A percentile compares a stretch with the other conserved stretches of the same genome.
Conservation (phyloP, 169 alveolate genomes). For the Cryptosporidium ubiquitum region DNA sequence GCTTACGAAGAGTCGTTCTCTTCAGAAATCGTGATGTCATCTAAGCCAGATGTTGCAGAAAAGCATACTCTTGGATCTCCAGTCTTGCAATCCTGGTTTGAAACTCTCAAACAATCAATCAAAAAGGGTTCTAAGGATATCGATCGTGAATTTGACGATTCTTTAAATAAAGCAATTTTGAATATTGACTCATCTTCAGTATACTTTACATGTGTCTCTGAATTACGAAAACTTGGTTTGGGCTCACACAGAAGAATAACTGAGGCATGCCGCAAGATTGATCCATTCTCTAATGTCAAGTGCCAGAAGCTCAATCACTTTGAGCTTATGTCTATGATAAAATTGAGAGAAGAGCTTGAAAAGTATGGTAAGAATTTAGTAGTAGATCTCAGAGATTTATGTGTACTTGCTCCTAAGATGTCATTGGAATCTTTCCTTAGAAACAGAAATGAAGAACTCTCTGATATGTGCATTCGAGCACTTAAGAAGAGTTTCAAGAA, state of each 20-base stretch:
- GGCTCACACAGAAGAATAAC: conserved; percentile 19
- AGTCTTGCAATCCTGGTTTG: conserved; percentile 38
- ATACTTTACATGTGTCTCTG: conserved; percentile 6
- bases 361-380: not conserved
- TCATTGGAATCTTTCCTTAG: conserved; percentile 13
- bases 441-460: conserved; percentile 11
- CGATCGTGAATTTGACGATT: not conserved
- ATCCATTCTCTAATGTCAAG: conserved; percentile 44
- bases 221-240: not conserved
- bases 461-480: conserved; percentile 16
- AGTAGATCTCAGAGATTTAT: conserved; percentile 49
- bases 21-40: not conserved
- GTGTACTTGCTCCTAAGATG: conserved; percentile 9
- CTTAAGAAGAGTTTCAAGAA: conserved; percentile 2
- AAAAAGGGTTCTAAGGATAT: not conserved
- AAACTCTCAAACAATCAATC: not conserved
- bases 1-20: not conserved
- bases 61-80: not conserved
- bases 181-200: conserved; percentile 1
- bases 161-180: not conserved
- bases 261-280: conserved; percentile 67
- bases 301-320: conserved; percentile 64
- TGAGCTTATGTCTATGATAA: conserved; percentile 18
- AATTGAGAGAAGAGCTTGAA: conserved; percentile 31
- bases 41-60: not conserved